phyloP scores from a whole-genome alignment of 176 grass and related monocot genomes.

The Miscanthus lutarioriparius region DNA sequence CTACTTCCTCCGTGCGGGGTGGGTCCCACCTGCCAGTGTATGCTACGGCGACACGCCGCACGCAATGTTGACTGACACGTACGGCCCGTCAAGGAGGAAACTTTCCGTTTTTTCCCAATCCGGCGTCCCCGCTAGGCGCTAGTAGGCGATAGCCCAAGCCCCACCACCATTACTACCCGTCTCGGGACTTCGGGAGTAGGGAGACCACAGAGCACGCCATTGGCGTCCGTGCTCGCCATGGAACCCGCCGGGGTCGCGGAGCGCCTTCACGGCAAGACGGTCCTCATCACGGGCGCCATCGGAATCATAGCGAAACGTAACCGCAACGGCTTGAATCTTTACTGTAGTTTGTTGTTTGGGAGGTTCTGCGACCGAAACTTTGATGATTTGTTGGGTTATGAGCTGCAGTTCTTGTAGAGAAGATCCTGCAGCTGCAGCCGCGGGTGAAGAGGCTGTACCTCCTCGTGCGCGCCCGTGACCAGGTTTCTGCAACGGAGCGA shows the following conservation, averaged over 20 bases:
- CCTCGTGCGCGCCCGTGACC: conserved; percentile 30
- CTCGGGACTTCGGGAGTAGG: no score
- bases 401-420: conserved; percentile 27
- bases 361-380: not conserved
- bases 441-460: conserved; percentile 28
- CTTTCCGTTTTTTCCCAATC: no score
- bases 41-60: not conserved
- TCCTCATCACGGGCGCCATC: conserved; percentile 33
- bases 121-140: no score
- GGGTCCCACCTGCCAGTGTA: not conserved
- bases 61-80: no score
- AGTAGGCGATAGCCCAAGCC: no score
- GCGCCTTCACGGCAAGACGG: conserved; percentile 4
- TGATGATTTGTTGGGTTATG: not conserved
- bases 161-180: not conserved
- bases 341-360: not conserved
- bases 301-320: conserved; percentile 41
- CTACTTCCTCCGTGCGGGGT: not conserved
- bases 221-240: not conserved
- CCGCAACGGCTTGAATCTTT: not conserved
- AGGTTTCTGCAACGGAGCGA: not conserved
- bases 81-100: no score
- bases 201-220: not conserved
- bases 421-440: conserved; percentile 30
- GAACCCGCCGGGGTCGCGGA: not conserved